These are phyloP conservation scores for Lactarius hatsudake DNA, from an alignment of 768 basidiomycete genomes.

Conservation along the genomic window DNA sequence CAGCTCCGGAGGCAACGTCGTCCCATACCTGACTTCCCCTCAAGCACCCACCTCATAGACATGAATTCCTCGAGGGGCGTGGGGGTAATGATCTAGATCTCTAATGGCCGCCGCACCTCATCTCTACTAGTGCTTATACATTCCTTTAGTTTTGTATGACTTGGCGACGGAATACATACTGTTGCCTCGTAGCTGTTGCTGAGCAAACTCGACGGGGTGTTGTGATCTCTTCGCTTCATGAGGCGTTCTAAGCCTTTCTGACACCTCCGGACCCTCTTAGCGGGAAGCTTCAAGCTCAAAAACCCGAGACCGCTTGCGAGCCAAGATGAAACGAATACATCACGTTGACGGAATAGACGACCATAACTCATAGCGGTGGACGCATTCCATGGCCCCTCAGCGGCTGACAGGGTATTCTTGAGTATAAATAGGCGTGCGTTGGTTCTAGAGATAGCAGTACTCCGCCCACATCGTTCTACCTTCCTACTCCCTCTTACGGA, in stretches of 20 bases:
- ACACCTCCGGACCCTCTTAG: not conserved
- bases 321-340: not conserved
- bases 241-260: not conserved
- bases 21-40: constrained; percentile 4
- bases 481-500: not conserved
- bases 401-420: constrained; percentile 5
- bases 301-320: not conserved
- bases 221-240: not conserved
- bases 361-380: not conserved
- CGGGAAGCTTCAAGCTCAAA: not conserved
- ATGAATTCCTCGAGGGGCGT: constrained; percentile 1
- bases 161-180: constrained; percentile 6
- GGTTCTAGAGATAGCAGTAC: not conserved
- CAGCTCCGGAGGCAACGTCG: not conserved
- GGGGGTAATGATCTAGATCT: constrained; percentile 6
- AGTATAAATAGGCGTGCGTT: constrained; percentile 4
- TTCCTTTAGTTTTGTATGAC: constrained; percentile 6
- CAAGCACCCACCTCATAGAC: not conserved
- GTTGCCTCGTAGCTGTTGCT: not conserved
- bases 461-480: not conserved
- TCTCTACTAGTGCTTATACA: constrained; percentile 1
- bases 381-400: constrained; percentile 4
- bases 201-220: not conserved
- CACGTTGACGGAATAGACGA: not conserved
- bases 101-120: not conserved